Evolutionary conservation across 306 rosid genomes (phyloP).

Genomic region (Pyrus pyrifolia): DNA sequence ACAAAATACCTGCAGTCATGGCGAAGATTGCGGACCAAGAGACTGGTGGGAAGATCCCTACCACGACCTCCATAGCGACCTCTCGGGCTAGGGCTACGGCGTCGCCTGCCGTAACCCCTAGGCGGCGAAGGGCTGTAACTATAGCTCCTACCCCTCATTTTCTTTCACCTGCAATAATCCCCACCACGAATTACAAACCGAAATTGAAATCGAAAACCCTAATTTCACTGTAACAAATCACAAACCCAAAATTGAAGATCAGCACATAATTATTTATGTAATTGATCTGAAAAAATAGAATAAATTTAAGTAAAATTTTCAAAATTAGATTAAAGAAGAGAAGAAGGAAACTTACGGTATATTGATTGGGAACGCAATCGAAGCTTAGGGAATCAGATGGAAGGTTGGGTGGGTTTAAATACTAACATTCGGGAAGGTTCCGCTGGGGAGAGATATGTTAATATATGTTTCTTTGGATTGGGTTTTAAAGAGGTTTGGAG

Average conservation of each 20-base stretch:
- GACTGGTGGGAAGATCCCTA: slow-evolving; percentile 68
- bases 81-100: slow-evolving; percentile 64
- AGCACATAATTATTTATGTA: not conserved
- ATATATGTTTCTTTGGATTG: not conserved
- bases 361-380: not conserved
- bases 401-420: not conserved
- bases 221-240: not conserved
- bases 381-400: not conserved
- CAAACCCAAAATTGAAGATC: not conserved
- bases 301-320: not conserved
- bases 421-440: not conserved
- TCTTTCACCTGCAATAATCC: slow-evolving; percentile 15
- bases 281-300: not conserved
- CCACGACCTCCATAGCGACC: slow-evolving; percentile 41
- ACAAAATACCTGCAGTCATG: slow-evolving; percentile 55
- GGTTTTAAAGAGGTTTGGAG: not conserved
- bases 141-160: slow-evolving; percentile 83
- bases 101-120: slow-evolving; percentile 45
- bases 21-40: slow-evolving; percentile 73
- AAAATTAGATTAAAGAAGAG: not conserved
- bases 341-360: not conserved
- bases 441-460: not conserved
- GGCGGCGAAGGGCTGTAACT: slow-evolving; percentile 80
- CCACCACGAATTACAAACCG: not conserved
- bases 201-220: not conserved